phyloP scores from a whole-genome alignment of 805 yeast species.

The Wickerhamomyces queroliae region DNA sequence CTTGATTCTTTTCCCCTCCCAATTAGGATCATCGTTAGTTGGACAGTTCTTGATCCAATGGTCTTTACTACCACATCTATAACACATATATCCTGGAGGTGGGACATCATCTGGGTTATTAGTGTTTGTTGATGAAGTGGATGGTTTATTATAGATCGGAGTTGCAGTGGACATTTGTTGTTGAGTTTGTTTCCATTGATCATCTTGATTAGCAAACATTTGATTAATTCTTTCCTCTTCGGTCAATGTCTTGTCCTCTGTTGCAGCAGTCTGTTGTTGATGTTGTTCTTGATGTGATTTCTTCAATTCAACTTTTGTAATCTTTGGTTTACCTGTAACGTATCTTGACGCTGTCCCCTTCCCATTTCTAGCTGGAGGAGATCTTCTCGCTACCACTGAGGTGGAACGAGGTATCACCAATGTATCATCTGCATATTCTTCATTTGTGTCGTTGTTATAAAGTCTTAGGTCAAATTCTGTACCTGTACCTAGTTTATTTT shows the following conservation, averaged over 20 bases:
- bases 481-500: conserved; percentile 78
- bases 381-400: conserved; percentile 72
- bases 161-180: conserved; percentile 84
- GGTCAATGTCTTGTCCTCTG: conserved; percentile 38
- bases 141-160: conserved; percentile 55
- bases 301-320: conserved; percentile 28
- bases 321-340: conserved; percentile 64
- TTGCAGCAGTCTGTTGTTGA: conserved; percentile 11
- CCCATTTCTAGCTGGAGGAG: conserved; percentile 51
- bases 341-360: conserved; percentile 60
- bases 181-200: conserved; percentile 94
- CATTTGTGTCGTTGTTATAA: conserved; percentile 64
- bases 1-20: conserved; percentile 87
- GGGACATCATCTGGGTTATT: conserved; percentile 63
- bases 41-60: conserved; percentile 98
- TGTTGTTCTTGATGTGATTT: conserved; percentile 8
- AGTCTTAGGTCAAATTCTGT: conserved; percentile 75
- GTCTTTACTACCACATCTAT: conserved; percentile 91
- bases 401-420: conserved; percentile 88
- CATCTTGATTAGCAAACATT: conserved; percentile 91
- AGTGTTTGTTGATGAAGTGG: conserved; percentile 15
- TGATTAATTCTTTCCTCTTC: conserved; percentile 87
- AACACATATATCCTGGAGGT: conserved; percentile 95
- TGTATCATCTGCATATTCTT: conserved; percentile 83
- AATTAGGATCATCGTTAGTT: conserved; percentile 83